These are phyloP conservation scores for Alternaria triticimaculans DNA, from an alignment of 2,329 filamentous ascomycete genomes.

Conservation along the genomic window DNA sequence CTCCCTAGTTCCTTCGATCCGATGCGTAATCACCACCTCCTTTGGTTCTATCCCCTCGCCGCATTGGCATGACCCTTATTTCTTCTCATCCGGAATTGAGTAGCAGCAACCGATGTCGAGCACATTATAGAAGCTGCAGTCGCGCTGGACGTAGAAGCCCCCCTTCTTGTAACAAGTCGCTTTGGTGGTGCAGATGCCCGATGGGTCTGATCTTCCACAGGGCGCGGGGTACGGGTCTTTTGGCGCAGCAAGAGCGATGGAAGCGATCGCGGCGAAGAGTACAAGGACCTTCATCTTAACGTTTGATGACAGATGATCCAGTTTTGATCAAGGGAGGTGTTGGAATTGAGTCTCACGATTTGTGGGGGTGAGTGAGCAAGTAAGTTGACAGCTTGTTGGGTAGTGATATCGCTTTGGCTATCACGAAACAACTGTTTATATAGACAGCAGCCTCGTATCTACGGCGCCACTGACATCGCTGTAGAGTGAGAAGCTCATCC, in stretches of 20 bases:
- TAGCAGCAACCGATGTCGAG: slow-evolving; percentile 42
- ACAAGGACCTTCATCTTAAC: slow-evolving; percentile 20
- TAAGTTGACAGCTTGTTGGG: neutral
- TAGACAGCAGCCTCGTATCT: slow-evolving; percentile 8
- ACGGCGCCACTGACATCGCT: slow-evolving; percentile 15
- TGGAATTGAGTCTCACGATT: neutral
- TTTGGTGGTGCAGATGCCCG: slow-evolving; percentile 38
- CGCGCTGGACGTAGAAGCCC: slow-evolving; percentile 40
- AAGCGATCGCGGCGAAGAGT: slow-evolving; percentile 20
- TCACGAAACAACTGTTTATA: slow-evolving; percentile 13
- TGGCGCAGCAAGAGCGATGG: slow-evolving; percentile 26
- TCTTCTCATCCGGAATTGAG: slow-evolving; percentile 29
- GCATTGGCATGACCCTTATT: neutral
- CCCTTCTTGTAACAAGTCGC: slow-evolving; percentile 30
- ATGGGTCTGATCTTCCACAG: slow-evolving; percentile 36
- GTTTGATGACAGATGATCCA: neutral
- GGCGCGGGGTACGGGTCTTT: slow-evolving; percentile 38
- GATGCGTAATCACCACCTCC: neutral
- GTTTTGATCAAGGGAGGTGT: neutral
- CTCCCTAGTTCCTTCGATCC: neutral
- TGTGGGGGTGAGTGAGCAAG: neutral
- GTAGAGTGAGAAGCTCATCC: neutral
- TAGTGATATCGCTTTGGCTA: neutral
- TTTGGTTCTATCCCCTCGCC: neutral
- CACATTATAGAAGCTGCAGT: slow-evolving; percentile 40